These are phyloP conservation scores for Cucumis cinereus DNA, from an alignment of 306 rosid species.

Conservation along the genomic window DNA sequence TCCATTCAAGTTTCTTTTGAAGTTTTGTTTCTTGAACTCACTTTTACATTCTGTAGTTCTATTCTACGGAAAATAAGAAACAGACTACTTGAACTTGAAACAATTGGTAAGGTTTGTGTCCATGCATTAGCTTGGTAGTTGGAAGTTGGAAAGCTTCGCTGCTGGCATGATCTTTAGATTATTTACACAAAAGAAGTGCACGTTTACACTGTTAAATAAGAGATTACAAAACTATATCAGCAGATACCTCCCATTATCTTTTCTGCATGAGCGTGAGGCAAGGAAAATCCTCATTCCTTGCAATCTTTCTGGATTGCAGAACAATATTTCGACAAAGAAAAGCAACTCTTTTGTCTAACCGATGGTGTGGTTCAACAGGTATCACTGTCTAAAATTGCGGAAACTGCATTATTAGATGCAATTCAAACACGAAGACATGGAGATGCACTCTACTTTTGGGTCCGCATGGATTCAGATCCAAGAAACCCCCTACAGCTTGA, in stretches of 20 bases:
- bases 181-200: background rate
- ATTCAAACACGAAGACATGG: conserved; percentile 60
- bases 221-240: background rate
- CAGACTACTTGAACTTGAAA: background rate
- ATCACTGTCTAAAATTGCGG: conserved; percentile 62
- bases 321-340: background rate
- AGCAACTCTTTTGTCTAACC: conserved; percentile 9
- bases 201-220: background rate
- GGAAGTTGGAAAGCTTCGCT: background rate
- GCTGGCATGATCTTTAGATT: background rate
- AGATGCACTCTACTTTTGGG: conserved; percentile 93
- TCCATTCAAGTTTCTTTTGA: background rate
- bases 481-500: conserved; percentile 54
- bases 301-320: background rate
- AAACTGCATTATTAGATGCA: conserved; percentile 58
- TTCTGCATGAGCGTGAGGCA: background rate
- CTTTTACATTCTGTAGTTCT: background rate
- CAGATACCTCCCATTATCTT: background rate
- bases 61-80: background rate
- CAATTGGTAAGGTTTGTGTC: background rate
- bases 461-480: conserved; percentile 61
- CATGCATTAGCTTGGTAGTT: background rate
- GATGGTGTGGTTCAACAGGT: conserved; percentile 38
- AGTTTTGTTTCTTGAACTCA: background rate
- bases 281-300: background rate